Evolutionary conservation across 2,329 filamentous ascomycete genomes (phyloP).

Genomic region (Venturiaceae sp.): DNA sequence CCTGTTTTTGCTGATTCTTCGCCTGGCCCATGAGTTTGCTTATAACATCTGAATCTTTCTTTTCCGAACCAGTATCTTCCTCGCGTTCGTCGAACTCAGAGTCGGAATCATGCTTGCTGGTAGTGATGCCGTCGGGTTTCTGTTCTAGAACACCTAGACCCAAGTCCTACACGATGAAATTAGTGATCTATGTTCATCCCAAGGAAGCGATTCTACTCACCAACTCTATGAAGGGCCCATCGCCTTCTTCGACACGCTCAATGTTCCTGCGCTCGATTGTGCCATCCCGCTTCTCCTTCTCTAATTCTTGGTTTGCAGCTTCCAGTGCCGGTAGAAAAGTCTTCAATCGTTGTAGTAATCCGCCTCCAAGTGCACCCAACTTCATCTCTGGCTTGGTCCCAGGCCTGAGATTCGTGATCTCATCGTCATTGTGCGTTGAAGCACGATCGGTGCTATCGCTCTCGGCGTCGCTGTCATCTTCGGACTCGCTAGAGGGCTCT

Average conservation of each 20-base stretch:
- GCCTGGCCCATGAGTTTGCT: slow-evolving; percentile 26
- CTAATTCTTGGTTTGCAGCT: slow-evolving; percentile 32
- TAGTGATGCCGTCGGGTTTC: slow-evolving; percentile 11
- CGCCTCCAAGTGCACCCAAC: background rate
- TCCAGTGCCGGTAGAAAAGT: slow-evolving; percentile 32
- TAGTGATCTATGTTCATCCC: no score
- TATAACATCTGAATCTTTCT: slow-evolving; percentile 19
- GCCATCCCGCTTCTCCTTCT: slow-evolving; percentile 27
- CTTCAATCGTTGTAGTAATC: slow-evolving; percentile 25
- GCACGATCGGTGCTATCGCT: slow-evolving; percentile 21
- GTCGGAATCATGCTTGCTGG: slow-evolving; percentile 14
- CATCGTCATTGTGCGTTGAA: slow-evolving; percentile 11
- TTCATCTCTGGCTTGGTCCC: slow-evolving; percentile 6
- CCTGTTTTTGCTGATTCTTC: slow-evolving; percentile 13
- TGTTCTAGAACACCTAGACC: slow-evolving; percentile 36
- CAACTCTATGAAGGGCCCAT: slow-evolving; percentile 30
- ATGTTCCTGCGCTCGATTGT: slow-evolving; percentile 26
- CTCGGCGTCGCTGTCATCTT: slow-evolving; percentile 11
- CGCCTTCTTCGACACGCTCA: slow-evolving; percentile 21
- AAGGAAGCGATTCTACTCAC: slow-evolving; percentile 14
- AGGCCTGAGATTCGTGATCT: slow-evolving; percentile 7
- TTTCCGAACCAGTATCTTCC: slow-evolving; percentile 8
- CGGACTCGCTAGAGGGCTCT: slow-evolving; percentile 15
- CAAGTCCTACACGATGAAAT: slow-evolving; percentile 24
- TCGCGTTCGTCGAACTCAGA: slow-evolving; percentile 15